phyloP scores from a whole-genome alignment of 768 basidiomycete genomes.

The Leucogyrophana mollusca region DNA sequence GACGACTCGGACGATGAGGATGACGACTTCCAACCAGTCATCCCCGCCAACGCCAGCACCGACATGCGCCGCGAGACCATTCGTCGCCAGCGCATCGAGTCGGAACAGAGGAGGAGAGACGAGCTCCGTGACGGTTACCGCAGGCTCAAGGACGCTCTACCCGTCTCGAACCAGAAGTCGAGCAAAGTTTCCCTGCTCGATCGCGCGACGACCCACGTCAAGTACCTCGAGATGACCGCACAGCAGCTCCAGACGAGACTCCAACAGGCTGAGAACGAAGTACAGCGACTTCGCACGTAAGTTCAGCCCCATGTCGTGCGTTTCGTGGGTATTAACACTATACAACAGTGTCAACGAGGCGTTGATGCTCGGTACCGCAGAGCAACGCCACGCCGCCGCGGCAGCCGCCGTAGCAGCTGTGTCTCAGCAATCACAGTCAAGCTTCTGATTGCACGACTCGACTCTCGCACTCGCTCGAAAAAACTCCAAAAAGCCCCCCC shows the following conservation, averaged over 20 bases:
- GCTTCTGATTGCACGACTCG: slow-evolving; percentile 43
- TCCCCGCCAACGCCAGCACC: slow-evolving; percentile 42
- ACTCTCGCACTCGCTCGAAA: slow-evolving; percentile 9
- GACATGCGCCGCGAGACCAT: slow-evolving; percentile 87
- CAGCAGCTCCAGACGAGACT: slow-evolving; percentile 73
- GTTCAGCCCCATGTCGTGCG: slow-evolving; percentile 11
- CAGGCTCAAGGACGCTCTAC: slow-evolving; percentile 87
- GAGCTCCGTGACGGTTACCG: slow-evolving; percentile 92
- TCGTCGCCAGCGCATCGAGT: slow-evolving; percentile 90
- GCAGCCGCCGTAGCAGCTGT: slow-evolving; percentile 57
- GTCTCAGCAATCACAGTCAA: slow-evolving; percentile 38
- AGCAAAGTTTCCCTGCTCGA: slow-evolving; percentile 91
- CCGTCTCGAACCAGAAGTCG: slow-evolving; percentile 87
- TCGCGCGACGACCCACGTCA: slow-evolving; percentile 84
- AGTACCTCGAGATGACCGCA: slow-evolving; percentile 80
- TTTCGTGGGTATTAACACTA: not conserved
- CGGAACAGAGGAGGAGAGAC: slow-evolving; percentile 87
- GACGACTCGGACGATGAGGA: slow-evolving; percentile 74
- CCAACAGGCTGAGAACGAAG: slow-evolving; percentile 77
- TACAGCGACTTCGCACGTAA: slow-evolving; percentile 69
- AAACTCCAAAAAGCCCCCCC: slow-evolving; percentile 21
- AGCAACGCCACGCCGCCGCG: slow-evolving; percentile 62
- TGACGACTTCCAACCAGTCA: slow-evolving; percentile 68
- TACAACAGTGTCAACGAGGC: slow-evolving; percentile 73
- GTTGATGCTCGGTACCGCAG: slow-evolving; percentile 81